Base-by-base conservation (phyloP, 164 flowering plant genomes). In the Amborella trichopoda region DNA sequence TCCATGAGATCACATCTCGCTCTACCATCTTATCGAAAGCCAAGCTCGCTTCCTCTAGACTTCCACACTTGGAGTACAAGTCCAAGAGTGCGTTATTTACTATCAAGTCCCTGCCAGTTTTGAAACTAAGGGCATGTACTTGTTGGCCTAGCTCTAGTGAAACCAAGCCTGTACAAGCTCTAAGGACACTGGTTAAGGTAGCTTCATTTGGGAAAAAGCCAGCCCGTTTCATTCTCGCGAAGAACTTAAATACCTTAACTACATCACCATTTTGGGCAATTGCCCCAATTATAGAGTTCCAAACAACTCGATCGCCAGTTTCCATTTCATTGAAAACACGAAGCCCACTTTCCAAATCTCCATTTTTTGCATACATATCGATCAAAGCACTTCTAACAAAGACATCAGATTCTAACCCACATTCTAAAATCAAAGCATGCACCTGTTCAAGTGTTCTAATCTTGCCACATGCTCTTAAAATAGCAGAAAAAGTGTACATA, bases 61-160 rank as follows among this genome's bases (percentile, higher is more conserved):
- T 71, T 24, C 97, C 95, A 53, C 94, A 86, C 68, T 86, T 90
- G 69, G 89, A 83, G 46, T 89, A 89, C 95, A 89, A 82, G 63
- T 89, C 95, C 6, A 89, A 63, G 24, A 89, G 78, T 4, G 95
- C 95, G 48, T 85, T 89, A 59, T 77, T 64, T 3, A 82, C 76
- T 37, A 85, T 79, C 43, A 85, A 56, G 60, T 89, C 97, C 22
- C 46, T 73, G 28, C 70, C 59, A 23, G 46, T 69, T 69, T 85
- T 89, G n/a, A 78, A 20, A 1, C 80, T 73, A 60, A 82, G 88
- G 26, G 76, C 90, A 59, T 89, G 97, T 13, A 77, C 78, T 63
- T 89, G 95, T 45, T 83, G 72, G 11, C 95, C 97, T 48, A 85
- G 40, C 60, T 89, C 95, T 36, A 83, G 50, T 25, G 80, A 61